Evolutionary conservation across 2,329 filamentous ascomycete genomes (phyloP).

Genomic region (Volutella citrinella): DNA sequence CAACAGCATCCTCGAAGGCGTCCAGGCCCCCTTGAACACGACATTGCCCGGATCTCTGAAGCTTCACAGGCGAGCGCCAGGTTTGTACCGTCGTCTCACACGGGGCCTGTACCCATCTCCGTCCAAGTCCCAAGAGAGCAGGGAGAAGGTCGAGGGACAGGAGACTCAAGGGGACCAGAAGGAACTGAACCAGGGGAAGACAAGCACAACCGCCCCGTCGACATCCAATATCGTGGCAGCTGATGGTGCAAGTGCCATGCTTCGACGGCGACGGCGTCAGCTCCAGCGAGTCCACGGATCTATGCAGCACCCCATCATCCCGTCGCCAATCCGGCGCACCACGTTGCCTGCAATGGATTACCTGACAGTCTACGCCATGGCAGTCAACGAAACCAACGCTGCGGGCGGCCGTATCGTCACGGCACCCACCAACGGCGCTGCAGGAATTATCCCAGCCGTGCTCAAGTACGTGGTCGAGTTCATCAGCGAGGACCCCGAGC

Average conservation of each 20-base stretch:
- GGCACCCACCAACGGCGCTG: slow-evolving; percentile 49
- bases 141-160: neutral
- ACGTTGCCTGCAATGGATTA: slow-evolving; percentile 50
- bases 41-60: slow-evolving; percentile 46
- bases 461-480: slow-evolving; percentile 50
- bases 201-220: too few relatives aligned
- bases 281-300: slow-evolving; percentile 44
- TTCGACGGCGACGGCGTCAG: slow-evolving; percentile 18
- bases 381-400: slow-evolving; percentile 52
- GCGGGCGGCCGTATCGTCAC: slow-evolving; percentile 49
- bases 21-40: slow-evolving; percentile 41
- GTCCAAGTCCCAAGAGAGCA: neutral
- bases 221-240: too few relatives aligned
- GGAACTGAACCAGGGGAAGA: slow-evolving; percentile 10
- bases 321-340: slow-evolving; percentile 43
- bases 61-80: slow-evolving; percentile 44
- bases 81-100: slow-evolving; percentile 42
- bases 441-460: slow-evolving; percentile 49
- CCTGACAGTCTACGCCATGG: slow-evolving; percentile 48
- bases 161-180: neutral
- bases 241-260: neutral
- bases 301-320: slow-evolving; percentile 43
- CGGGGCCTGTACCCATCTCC: slow-evolving; percentile 42
- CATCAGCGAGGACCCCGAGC: slow-evolving; percentile 47
- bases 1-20: slow-evolving; percentile 46